These are phyloP conservation scores for Peronospora farinosa DNA, from an alignment of 352 stramenopile species.

Conservation along the genomic window DNA sequence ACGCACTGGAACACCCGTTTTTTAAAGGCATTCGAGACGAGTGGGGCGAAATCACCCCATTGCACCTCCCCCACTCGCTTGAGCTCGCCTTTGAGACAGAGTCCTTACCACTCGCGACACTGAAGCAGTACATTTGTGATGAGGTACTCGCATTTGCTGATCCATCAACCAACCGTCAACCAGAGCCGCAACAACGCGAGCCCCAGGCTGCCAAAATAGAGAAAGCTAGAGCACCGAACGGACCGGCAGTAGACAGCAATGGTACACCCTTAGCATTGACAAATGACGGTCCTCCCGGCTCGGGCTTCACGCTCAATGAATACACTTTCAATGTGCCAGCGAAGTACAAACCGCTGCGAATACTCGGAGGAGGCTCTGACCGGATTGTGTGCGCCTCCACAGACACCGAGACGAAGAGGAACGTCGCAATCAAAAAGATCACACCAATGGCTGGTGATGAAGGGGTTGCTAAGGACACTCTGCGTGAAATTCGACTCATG, in stretches of 20 bases:
- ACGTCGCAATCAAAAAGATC: conserved; percentile 92
- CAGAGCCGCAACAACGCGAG: conserved; percentile 27
- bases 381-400: conserved; percentile 86
- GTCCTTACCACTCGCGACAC: conserved; percentile 55
- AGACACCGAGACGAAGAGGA: conserved; percentile 61
- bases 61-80: conserved; percentile 66
- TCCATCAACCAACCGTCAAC: conserved; percentile 12
- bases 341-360: conserved; percentile 78
- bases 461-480: conserved; percentile 87
- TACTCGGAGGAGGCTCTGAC: conserved; percentile 89
- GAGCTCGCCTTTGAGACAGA: conserved; percentile 81
- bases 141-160: conserved; percentile 62
- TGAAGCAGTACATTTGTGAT: conserved; percentile 76
- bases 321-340: conserved; percentile 80
- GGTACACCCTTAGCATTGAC: conserved; percentile 26
- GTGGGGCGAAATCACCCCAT: conserved; percentile 60
- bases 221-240: conserved; percentile 9
- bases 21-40: conserved; percentile 87
- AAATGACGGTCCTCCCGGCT: conserved; percentile 52
- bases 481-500: conserved; percentile 89
- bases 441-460: conserved; percentile 87
- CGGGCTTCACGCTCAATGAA: conserved; percentile 74
- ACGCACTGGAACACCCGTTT: conserved; percentile 85
- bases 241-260: conserved; percentile 14
- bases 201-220: conserved; percentile 8